A percentile compares a stretch with the other conserved stretches of the same genome.
These are phyloP conservation scores for Coffea eugenioides DNA, from an alignment of 257 asterid species.

Conservation along the genomic window DNA sequence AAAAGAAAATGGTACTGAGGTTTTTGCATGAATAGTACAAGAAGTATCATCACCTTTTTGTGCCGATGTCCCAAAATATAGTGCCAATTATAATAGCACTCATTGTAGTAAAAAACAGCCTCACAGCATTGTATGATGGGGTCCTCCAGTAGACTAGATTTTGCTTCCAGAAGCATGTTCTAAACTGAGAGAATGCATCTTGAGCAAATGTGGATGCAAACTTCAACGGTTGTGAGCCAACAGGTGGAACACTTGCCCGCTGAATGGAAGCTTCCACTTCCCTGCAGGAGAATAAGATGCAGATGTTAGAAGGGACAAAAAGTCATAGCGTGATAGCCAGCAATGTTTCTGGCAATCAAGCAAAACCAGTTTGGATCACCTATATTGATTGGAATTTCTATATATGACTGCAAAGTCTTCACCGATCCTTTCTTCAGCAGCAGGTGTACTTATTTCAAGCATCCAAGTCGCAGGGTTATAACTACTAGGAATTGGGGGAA, in stretches of 20 bases:
- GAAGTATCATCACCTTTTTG: slow-evolving; percentile 52
- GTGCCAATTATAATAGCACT: slow-evolving; percentile 74
- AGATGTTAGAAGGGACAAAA: not conserved
- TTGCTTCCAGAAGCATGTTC: slow-evolving; percentile 76
- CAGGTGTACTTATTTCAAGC: slow-evolving; percentile 79
- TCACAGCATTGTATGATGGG: slow-evolving; percentile 72
- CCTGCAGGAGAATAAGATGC: slow-evolving; percentile 33
- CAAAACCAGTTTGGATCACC: slow-evolving; percentile 35
- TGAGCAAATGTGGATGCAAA: slow-evolving; percentile 49
- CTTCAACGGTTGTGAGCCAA: slow-evolving; percentile 57
- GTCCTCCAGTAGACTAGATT: slow-evolving; percentile 82
- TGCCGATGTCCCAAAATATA: slow-evolving; percentile 79
- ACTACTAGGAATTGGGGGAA: slow-evolving; percentile 57
- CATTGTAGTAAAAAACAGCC: slow-evolving; percentile 67
- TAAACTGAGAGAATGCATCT: slow-evolving; percentile 56
- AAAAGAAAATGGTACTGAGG: not conserved
- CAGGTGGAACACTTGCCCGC: slow-evolving; percentile 53
- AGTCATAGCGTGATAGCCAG: not conserved
- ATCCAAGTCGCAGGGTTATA: slow-evolving; percentile 97
- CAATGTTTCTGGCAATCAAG: slow-evolving; percentile 2
- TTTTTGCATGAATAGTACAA: not conserved
- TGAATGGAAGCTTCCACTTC: slow-evolving; percentile 71
- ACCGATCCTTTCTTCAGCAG: slow-evolving; percentile 60
- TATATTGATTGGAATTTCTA: slow-evolving; percentile 54
- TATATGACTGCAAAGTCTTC: slow-evolving; percentile 64